Base-by-base conservation (phyloP, 257 asterid species). In the Penstemon eatonii region DNA sequence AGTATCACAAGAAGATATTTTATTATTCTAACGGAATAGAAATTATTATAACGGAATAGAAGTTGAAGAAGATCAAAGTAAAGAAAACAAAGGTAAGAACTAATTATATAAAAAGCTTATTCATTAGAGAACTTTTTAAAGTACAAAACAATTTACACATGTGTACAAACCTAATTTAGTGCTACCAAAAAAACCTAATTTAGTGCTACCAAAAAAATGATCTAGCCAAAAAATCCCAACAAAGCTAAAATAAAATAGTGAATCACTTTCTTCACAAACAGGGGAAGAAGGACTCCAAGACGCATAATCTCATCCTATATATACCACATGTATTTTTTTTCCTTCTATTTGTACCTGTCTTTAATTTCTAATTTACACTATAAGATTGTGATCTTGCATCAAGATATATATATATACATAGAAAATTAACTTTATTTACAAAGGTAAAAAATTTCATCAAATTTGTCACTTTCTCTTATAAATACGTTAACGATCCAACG, bases 401-500 rank as follows among this genome's bases (percentile, higher is more conserved):
- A 4, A 45, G 6, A 45, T 45, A 40, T 50, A 11, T 45, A 40
- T 50, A 11, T 66, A 41, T 56, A 63, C 65, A 56, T 68, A 39
- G 33, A 50, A 12, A 51, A 61, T 6, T 45, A 63, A 18, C 50
- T 38, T 9, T 76, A 66, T 61, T 68, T 72, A 75, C 70, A 72
- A n/a, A 46, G 40, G 41, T 25, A 25, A 25, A 25, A 25, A 1
- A 0, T 6, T 37, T 47, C 47, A 46, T 38, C 73, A 72, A 75
- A 71, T 63, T 57, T 66, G 64, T 58, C 49, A 43, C 66, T 65
- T 73, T 67, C 66, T 71, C 73, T 51, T 49, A 2, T n/a, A 60
- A 70, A 57, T 8, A 45, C 59, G 0, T 79, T 81, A 81, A 66
- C 84, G 92, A 75, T 89, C 96, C 90, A 84, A 63, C 77, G 89